Conservation (phyloP, 306 rosid genomes). For the Begonia peltatifolia region DNA sequence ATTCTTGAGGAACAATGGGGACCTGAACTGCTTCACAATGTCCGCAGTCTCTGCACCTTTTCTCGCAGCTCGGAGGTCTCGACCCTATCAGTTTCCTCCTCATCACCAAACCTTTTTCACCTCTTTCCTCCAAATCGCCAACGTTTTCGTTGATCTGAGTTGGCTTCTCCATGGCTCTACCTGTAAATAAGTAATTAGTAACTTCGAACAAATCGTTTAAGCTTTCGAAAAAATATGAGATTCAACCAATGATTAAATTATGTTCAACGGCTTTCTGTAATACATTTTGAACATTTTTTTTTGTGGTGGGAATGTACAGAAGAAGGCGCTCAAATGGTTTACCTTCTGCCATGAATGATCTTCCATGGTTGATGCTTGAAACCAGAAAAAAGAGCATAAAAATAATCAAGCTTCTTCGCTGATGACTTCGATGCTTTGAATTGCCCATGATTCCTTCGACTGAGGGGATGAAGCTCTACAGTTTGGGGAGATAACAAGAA, state of each 20-base stretch:
- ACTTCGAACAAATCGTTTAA: neutral
- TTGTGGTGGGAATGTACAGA: too few species aligned
- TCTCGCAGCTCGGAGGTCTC: slow-evolving; percentile 57
- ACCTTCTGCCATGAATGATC: slow-evolving; percentile 53
- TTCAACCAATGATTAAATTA: neutral
- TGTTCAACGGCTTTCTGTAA: too few species aligned
- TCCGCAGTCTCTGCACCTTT: slow-evolving; percentile 39
- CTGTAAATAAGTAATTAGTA: neutral
- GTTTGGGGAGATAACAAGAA: too few species aligned
- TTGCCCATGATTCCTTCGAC: slow-evolving; percentile 31
- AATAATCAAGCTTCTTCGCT: slow-evolving; percentile 20
- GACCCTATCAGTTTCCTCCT: slow-evolving; percentile 44
- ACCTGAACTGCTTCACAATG: slow-evolving; percentile 79
- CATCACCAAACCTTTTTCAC: neutral
- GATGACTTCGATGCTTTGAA: slow-evolving; percentile 20
- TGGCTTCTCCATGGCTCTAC: neutral
- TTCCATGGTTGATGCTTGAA: slow-evolving; percentile 18
- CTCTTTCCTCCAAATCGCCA: too few species aligned
- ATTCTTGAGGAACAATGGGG: slow-evolving; percentile 28
- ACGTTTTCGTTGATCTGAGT: too few species aligned
- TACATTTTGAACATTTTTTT: too few species aligned
- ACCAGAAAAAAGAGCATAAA: slow-evolving; percentile 28
- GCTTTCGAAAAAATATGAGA: neutral
- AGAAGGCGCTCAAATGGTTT: neutral
- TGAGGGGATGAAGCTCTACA: slow-evolving; percentile 10